Base-by-base conservation (phyloP, 495 filamentous ascomycete species). In the Cetradonia linearis region DNA sequence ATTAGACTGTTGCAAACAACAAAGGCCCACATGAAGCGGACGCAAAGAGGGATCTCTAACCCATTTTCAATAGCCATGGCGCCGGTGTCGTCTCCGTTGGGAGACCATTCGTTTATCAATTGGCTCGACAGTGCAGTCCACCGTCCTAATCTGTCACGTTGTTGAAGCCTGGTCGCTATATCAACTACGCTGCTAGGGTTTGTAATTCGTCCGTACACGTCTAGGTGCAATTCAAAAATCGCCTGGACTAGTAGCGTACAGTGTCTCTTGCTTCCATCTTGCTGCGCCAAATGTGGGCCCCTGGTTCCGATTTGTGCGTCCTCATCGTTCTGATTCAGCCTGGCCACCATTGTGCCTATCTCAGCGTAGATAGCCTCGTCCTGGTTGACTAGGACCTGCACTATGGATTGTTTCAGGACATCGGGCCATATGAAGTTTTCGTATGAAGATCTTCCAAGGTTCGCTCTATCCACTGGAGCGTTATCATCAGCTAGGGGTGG, bases 151-250 rank as follows among this genome's bases (percentile, higher is more conserved):
- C 87, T 80, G 59, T 87, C 85, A 60, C 81, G 81, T 61, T 89
- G 87, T 37, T 80, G 67, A 42, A 78, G 60, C 55, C 82, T 75
- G 37, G 81, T 85, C 18, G 65, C 73, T 44, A 74, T 68, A 52
- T 86, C 83, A 25, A 87, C 81, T 16, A 84, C 81, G 60, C 83
- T 90, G 68, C 78, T 85, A 0, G 88, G 84, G 61, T 85, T 84
- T 20, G 86, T 92, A 59, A 89, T 85, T 18, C 83, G 76, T 38
- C 86, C 83, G 65, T 87, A 95, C 9, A 91, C 76, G 59, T 96
- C 92, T 2, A 98, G 76, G 66, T 96, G 89, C 10, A 99, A 75
- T 70, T 99, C 93, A 62, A 90, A 91, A 1, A 94, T 74, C 56
- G 85, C 84, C 65, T 96, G 82, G 1, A 85, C 76, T 68, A 92